These are phyloP conservation scores for Stentor coeruleus DNA, from an alignment of 73 alveolate species.

Conservation along the genomic window DNA sequence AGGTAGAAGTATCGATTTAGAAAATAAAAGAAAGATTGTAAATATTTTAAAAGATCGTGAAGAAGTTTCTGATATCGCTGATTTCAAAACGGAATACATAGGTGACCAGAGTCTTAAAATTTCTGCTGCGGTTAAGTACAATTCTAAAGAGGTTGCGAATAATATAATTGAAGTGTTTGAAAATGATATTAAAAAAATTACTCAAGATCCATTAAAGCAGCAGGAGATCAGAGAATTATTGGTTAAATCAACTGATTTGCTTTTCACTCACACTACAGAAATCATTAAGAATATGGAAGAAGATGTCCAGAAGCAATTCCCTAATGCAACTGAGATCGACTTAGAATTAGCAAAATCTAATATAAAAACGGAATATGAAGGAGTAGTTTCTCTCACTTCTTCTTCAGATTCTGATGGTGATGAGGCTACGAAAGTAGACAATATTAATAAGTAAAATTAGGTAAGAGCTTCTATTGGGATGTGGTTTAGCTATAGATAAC, in stretches of 20 bases:
- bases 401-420: slow-evolving; percentile 1
- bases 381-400: no score
- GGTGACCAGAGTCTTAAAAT: not conserved
- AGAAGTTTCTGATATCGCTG: not conserved
- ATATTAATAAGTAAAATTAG: no score
- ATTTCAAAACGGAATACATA: not conserved
- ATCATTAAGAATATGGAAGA: not conserved
- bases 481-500: no score
- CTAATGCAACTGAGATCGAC: not conserved
- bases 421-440: no score
- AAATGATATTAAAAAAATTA: not conserved
- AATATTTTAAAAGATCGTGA: not conserved
- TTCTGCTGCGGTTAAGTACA: not conserved
- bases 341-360: not conserved
- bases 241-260: not conserved
- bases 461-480: no score
- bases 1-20: no score
- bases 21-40: no score
- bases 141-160: not conserved
- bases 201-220: not conserved
- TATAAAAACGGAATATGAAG: not conserved
- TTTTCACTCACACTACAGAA: not conserved
- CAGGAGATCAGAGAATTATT: not conserved
- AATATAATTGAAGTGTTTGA: not conserved
- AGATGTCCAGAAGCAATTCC: not conserved